Evolutionary conservation across 2,329 filamentous ascomycete genomes (phyloP).

Genomic region (Diaporthe ilicicola): DNA sequence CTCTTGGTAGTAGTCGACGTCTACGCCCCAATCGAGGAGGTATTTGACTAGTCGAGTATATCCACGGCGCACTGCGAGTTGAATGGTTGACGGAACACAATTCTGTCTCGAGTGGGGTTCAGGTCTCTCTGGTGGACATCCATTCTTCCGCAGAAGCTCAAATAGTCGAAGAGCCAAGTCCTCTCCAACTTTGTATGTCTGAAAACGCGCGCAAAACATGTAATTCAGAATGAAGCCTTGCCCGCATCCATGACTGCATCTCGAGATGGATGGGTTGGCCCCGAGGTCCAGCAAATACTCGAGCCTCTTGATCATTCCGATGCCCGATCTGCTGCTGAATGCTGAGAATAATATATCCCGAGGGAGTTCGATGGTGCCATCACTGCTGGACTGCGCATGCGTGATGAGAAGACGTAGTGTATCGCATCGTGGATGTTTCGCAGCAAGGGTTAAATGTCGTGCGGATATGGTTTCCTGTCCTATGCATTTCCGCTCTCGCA

Average conservation of each 20-base stretch:
- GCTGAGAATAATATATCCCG: not conserved
- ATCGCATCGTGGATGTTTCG: fast-evolving
- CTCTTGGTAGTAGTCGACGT: not conserved
- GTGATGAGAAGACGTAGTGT: no score
- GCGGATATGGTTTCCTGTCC: not conserved
- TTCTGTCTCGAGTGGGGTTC: not conserved
- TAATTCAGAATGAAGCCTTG: not conserved
- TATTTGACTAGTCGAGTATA: not conserved
- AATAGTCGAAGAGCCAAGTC: fast-evolving
- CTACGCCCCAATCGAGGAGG: not conserved
- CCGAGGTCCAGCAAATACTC: not conserved
- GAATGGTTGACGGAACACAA: not conserved
- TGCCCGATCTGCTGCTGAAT: not conserved
- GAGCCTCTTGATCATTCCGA: not conserved
- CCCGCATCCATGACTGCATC: not conserved
- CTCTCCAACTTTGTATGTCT: no score
- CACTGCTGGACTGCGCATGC: no score
- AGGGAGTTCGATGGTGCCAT: not conserved
- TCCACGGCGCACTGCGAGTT: not conserved
- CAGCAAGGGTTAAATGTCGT: not conserved
- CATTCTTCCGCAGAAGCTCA: not conserved
- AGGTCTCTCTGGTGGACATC: not conserved
- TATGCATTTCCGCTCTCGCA: not conserved
- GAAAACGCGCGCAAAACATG: no score
- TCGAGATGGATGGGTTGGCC: not conserved